These are phyloP conservation scores for Collybiopsis luxurians DNA, from an alignment of 768 basidiomycete species.

Conservation along the genomic window DNA sequence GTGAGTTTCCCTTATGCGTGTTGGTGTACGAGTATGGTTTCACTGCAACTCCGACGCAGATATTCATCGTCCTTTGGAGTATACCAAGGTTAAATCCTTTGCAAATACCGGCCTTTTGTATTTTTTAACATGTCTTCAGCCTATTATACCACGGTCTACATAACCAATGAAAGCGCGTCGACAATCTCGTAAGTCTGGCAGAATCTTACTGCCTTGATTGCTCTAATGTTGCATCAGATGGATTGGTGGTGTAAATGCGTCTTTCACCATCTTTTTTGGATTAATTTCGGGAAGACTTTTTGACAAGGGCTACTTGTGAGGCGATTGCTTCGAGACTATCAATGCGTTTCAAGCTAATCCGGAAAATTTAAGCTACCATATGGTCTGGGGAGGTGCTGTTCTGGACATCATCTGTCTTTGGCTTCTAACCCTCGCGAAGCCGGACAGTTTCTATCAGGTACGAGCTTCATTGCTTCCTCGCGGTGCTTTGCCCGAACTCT, in stretches of 20 bases:
- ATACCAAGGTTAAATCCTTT: slow-evolving; percentile 45
- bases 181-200: slow-evolving; percentile 32
- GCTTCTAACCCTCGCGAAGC: slow-evolving; percentile 48
- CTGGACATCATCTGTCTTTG: slow-evolving; percentile 30
- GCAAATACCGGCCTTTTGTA: background rate
- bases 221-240: background rate
- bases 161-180: slow-evolving; percentile 33
- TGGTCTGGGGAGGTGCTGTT: slow-evolving; percentile 5
- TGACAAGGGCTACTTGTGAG: slow-evolving; percentile 47
- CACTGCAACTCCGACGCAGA: slow-evolving; percentile 14
- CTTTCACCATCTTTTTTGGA: slow-evolving; percentile 39
- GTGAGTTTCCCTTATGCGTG: slow-evolving; percentile 18
- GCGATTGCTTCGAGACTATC: no score
- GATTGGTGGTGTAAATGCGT: slow-evolving; percentile 37
- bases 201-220: background rate
- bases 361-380: background rate
- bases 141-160: slow-evolving; percentile 35
- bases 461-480: background rate
- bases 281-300: slow-evolving; percentile 40
- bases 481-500: background rate
- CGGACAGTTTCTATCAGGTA: slow-evolving; percentile 45
- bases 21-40: background rate
- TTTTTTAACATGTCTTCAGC: slow-evolving; percentile 19
- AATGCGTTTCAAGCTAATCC: no score
- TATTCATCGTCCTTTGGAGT: slow-evolving; percentile 39